A percentile compares a stretch with the other conserved stretches of the same genome.
Evolutionary conservation across 2,329 filamentous ascomycete genomes (phyloP).

Genomic region (Ophiostoma sp.): DNA sequence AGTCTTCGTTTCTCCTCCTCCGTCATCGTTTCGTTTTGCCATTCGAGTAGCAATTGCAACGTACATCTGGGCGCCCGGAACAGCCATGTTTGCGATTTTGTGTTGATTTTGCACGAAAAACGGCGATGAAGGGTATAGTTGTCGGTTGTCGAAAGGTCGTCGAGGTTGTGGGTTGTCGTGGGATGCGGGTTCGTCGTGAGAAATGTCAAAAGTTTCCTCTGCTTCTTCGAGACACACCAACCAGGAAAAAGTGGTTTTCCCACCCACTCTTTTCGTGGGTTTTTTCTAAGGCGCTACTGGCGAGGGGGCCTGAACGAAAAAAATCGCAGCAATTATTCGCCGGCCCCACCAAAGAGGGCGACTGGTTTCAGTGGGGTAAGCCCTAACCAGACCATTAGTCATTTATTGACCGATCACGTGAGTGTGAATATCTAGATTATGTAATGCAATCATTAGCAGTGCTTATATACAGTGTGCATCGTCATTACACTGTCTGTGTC

Average conservation of each 20-base stretch:
- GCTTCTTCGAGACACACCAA: slow-evolving; percentile 11
- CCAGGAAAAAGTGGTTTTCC: slow-evolving; percentile 14
- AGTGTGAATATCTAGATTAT: background rate
- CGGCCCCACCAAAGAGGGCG: slow-evolving; percentile 11
- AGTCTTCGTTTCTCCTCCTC: background rate
- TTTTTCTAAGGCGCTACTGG: slow-evolving; percentile 2
- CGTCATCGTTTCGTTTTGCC: background rate
- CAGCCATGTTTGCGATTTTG: slow-evolving; percentile 46
- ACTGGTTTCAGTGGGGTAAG: background rate
- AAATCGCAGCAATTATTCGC: slow-evolving; percentile 10
- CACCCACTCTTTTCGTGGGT: slow-evolving; percentile 15
- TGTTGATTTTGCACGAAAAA: slow-evolving; percentile 17
- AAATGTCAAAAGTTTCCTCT: slow-evolving; percentile 49
- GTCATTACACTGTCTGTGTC: no score
- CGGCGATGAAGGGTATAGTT: background rate
- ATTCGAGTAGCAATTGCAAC: slow-evolving; percentile 31
- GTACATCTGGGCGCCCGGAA: slow-evolving; percentile 59
- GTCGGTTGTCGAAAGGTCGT: slow-evolving; percentile 11
- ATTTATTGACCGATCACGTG: background rate
- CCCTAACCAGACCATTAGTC: background rate
- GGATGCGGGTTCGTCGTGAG: slow-evolving; percentile 16
- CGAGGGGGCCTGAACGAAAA: background rate
- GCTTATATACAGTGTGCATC: no score
- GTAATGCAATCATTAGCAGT: no score
- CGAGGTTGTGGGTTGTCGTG: slow-evolving; percentile 2